Base-by-base conservation (phyloP, 805 yeast genomes). In the Wickerhamomyces alni region DNA sequence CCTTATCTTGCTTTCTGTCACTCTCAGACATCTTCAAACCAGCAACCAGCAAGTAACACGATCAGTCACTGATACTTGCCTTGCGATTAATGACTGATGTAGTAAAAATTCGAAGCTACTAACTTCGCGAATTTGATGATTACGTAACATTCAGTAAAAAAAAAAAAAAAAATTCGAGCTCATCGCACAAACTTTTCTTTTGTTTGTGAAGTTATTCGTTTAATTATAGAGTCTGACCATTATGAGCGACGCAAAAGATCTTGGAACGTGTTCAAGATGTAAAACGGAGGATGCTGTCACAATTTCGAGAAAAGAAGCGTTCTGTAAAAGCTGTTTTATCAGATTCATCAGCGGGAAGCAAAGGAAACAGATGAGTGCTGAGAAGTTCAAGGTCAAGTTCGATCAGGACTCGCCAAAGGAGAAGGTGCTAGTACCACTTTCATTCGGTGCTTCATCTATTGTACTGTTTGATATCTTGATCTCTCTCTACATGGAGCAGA, bases 311-410 rank as follows among this genome's bases (percentile, higher is more conserved):
- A 79, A 79, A 44, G 91, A 84, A 52, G 54, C 63, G 15, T 82
- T 82, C 42, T 85, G 94, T 61, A 60, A 65, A 19, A 41, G 46
- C 2, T 89, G 98, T 59, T 91, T 87, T 50, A 55, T 73, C 17
- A 70, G 79, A 43, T 89, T 87, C 55, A 68, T 89, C 28, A 70
- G 82, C 41, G 80, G 86, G 18, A 89, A 89, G 58, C 88, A 86
- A 59, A 69, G 95, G 45, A 84, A 82, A 53, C 83, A 73, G 53
- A 78, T 91, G 87, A 47, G 54, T 7, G 75, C 72, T 46, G 88
- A 84, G 12, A 75, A 70, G 39, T 88, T 74, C 62, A 84, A 86
- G 54, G 89, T 84, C 17, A 74, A 80, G 51, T 87, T 72, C 50
- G 77, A 75, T 12, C 61, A 62, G 2, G 63, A 64, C 15, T 65